Conservation (phyloP, 371 early-diverging fungal species). For the Dentiscutata heterogama region DNA sequence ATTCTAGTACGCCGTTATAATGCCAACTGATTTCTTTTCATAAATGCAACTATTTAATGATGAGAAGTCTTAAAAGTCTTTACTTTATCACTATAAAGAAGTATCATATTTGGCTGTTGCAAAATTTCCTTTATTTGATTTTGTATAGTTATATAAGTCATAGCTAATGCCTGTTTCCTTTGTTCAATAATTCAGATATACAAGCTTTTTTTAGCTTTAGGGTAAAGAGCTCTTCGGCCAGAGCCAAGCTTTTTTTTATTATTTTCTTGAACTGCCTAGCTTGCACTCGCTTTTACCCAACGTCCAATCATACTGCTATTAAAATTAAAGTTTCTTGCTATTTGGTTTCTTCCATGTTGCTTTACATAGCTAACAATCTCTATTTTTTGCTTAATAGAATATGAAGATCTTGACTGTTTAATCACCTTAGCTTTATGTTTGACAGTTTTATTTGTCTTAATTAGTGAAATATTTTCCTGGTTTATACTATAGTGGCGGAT, state of each 20-base stretch:
- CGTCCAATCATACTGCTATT: conserved; percentile 23
- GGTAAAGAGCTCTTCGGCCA: conserved; percentile 21
- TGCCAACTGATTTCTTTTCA: not conserved
- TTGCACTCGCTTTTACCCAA: conserved; percentile 32
- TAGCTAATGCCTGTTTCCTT: not conserved
- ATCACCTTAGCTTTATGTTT: too few relatives aligned
- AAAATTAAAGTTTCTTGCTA: not conserved
- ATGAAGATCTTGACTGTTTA: not conserved
- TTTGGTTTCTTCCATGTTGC: conserved; percentile 22
- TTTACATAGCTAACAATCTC: conserved; percentile 18
- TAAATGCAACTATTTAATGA: conserved; percentile 10
- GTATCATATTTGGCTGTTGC: not conserved
- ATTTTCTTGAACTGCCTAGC: not conserved
- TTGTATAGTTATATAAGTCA: not conserved
- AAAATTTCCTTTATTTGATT: conserved; percentile 11
- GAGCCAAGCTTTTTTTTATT: conserved; percentile 13
- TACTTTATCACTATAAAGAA: not conserved
- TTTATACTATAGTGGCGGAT: too few relatives aligned
- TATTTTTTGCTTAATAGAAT: conserved; percentile 4
- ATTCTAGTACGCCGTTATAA: not conserved
- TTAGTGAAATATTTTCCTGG: too few relatives aligned
- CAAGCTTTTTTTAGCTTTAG: conserved; percentile 2
- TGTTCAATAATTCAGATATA: conserved; percentile 14
- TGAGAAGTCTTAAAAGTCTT: not conserved
- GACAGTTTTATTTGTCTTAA: too few relatives aligned